Percentiles rank a stretch among this genome's conserved stretches.
These are phyloP conservation scores for Huntiella decipiens DNA, from an alignment of 2,329 filamentous ascomycete species.

Conservation along the genomic window DNA sequence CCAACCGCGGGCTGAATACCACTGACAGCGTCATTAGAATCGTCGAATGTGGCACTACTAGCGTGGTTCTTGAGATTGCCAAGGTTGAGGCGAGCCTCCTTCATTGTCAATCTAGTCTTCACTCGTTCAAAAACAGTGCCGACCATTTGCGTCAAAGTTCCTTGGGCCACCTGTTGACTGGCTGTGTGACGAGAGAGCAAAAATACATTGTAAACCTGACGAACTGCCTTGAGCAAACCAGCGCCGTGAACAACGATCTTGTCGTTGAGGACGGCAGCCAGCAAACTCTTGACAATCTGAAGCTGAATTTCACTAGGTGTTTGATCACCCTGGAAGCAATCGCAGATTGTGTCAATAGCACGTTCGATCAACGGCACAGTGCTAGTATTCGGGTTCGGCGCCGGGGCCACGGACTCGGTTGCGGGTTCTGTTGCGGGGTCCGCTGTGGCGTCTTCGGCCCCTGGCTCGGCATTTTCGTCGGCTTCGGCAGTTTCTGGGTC, in stretches of 20 bases:
- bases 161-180: conserved; percentile 94
- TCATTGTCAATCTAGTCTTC: conserved; percentile 67
- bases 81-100: conserved; percentile 53
- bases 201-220: conserved; percentile 98
- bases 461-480: conserved; percentile 1
- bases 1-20: conserved; percentile 21
- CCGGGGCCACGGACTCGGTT: conserved; percentile 23
- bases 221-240: conserved; percentile 84
- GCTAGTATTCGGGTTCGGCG: conserved; percentile 16
- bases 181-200: conserved; percentile 80
- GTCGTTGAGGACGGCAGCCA: conserved; percentile 91
- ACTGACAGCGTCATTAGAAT: conserved; percentile 18
- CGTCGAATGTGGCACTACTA: conserved; percentile 30
- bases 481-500: not conserved
- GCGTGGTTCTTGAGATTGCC: conserved; percentile 31
- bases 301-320: conserved; percentile 84
- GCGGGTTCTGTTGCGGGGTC: not conserved
- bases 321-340: conserved; percentile 93
- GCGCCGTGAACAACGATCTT: conserved; percentile 97
- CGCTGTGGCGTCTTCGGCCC: not conserved
- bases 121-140: conserved; percentile 95
- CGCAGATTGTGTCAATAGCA: conserved; percentile 97
- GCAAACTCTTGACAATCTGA: conserved; percentile 91
- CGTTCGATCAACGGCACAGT: conserved; percentile 71
- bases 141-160: conserved; percentile 94